Evolutionary conservation across 768 basidiomycete species (phyloP), one percentile per base, ranked within the genome.

Genomic region (Chalciporus pseudorubinellus): DNA sequence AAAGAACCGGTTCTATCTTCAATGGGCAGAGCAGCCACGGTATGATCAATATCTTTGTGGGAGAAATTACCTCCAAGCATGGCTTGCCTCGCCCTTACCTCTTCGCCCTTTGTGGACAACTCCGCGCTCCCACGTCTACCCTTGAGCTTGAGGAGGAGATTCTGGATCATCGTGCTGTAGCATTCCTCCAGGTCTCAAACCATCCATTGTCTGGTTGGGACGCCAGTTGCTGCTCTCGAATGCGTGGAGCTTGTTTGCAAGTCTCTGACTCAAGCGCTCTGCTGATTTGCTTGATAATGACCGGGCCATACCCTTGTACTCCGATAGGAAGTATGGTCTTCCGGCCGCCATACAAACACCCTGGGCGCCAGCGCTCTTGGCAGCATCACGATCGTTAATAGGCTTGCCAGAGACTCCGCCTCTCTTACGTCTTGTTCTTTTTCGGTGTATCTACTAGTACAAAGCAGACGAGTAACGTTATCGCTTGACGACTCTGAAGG

Each of bases 171-270:
- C 13, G 74, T 72, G 61, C 74, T 74, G 62, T 77, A 91, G 58
- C 87, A 89, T 51, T 77, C 71, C 44, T 84, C 81, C 89, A 92
- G 1, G 73, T 81, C 18, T 78, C 70, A 59, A 77, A 84, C 85
- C 87, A 88, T 6, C 87, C 88, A 57, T 89, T 89, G 38, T 76
- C 73, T 50, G 5, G 89, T 91, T 1, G 89, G 86, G 16, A 87
- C 76, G 6, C 71, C 69, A 62, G 90, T 76, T 67, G 5, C 68
- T 55, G 51, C 82, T 83, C 56, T 77, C 70, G 59, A 77, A 72
- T 6, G 60, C 60, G 50, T 92, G 89, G 49, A 92, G 65, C 60
- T 90, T 86, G 3, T 70, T 77, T 1, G 87, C 88, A 49, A 92
- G 57, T 39, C 84, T 75, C 64, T 73, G 74, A 9, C 80, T 89